phyloP scores from a whole-genome alignment of 2,329 filamentous ascomycete species.

The Exophiala dermatitidis region DNA sequence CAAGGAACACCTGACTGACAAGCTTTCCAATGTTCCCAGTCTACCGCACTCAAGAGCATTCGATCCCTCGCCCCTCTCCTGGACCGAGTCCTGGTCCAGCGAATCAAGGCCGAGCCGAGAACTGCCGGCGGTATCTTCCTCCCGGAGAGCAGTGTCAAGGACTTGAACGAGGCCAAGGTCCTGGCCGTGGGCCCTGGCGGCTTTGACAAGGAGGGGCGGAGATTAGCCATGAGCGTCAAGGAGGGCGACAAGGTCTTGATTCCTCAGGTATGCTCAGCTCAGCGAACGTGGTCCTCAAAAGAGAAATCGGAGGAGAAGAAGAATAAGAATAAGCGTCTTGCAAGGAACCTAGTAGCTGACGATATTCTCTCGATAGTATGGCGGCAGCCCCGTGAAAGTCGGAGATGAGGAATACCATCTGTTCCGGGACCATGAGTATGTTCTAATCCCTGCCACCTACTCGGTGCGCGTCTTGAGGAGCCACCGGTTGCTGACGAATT shows the following conservation, averaged over 20 bases:
- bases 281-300: not conserved
- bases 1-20: constrained; percentile 2
- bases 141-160: constrained; percentile 92
- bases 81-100: constrained; percentile 96
- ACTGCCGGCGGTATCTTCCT: constrained; percentile 96
- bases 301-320: not conserved
- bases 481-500: constrained; percentile 16
- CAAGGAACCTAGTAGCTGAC: constrained; percentile 24
- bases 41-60: constrained; percentile 78
- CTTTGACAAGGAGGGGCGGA: constrained; percentile 81
- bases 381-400: constrained; percentile 91
- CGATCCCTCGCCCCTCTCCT: constrained; percentile 90
- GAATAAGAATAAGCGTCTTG: not conserved
- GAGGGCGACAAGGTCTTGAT: constrained; percentile 91
- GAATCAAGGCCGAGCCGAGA: constrained; percentile 93
- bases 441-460: constrained; percentile 28
- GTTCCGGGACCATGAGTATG: constrained; percentile 97
- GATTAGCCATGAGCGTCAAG: constrained; percentile 72
- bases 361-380: constrained; percentile 54
- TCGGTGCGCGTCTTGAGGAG: not conserved
- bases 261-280: constrained; percentile 63
- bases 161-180: constrained; percentile 95
- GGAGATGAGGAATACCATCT: constrained; percentile 94
- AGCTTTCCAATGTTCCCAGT: constrained; percentile 5
- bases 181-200: constrained; percentile 88